Percentiles rank a stretch among this genome's conserved stretches.
These are phyloP conservation scores for Euclidium syriacum DNA, from an alignment of 345 rosid species.

Conservation along the genomic window DNA sequence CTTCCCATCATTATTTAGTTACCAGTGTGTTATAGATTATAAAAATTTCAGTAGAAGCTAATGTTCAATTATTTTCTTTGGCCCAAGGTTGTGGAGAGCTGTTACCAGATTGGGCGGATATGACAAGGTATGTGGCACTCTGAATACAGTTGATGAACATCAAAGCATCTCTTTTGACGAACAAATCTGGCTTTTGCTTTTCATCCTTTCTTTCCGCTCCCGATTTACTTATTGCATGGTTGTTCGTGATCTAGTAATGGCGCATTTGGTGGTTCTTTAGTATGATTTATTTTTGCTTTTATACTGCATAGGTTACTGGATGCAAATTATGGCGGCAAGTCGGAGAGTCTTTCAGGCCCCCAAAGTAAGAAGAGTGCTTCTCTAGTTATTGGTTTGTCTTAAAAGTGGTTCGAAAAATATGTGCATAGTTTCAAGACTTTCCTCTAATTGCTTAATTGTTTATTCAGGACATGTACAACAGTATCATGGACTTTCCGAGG, in stretches of 20 bases:
- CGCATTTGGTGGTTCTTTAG: background rate
- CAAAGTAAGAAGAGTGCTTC: conserved; percentile 61
- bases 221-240: background rate
- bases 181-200: background rate
- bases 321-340: conserved; percentile 90
- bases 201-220: background rate
- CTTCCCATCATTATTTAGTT: conserved; percentile 1
- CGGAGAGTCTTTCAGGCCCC: conserved; percentile 93
- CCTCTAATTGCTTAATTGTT: conserved; percentile 7
- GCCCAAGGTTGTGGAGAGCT: conserved; percentile 76
- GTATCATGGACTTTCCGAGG: conserved; percentile 96
- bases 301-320: conserved; percentile 63
- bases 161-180: background rate
- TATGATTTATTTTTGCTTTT: background rate
- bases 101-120: conserved; percentile 87
- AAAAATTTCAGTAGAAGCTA: conserved; percentile 17
- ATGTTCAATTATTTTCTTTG: conserved; percentile 6
- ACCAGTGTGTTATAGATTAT: background rate
- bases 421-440: background rate
- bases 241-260: background rate
- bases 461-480: conserved; percentile 87
- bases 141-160: conserved; percentile 2
- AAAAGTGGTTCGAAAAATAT: background rate
- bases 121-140: conserved; percentile 61
- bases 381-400: conserved; percentile 10